Evolutionary conservation across 2,329 filamentous ascomycete species (phyloP).

Genomic region (Graphilbum ipis-grandicollis): DNA sequence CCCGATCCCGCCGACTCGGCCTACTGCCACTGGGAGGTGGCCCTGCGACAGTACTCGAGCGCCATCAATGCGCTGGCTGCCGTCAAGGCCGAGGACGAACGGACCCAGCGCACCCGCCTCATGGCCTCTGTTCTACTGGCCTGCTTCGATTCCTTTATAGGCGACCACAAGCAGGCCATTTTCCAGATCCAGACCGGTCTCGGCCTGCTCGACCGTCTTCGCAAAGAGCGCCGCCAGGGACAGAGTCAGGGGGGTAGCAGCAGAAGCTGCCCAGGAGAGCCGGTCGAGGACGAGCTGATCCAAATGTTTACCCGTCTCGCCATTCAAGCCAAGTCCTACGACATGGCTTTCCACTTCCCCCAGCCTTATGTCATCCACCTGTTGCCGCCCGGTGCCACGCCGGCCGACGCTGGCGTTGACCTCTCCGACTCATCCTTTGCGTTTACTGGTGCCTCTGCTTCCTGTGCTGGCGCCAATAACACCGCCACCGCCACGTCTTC

Average conservation of each 20-base stretch:
- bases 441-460: too few species aligned
- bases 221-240: constrained; percentile 22
- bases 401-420: not conserved
- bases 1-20: constrained; percentile 12
- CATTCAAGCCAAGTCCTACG: constrained; percentile 50
- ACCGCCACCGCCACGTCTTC: too few species aligned
- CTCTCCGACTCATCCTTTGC: too few species aligned
- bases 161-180: constrained; percentile 44
- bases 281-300: constrained; percentile 39
- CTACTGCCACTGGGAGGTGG: constrained; percentile 38
- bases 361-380: constrained; percentile 41
- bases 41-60: constrained; percentile 40
- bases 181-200: constrained; percentile 42
- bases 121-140: constrained; percentile 48
- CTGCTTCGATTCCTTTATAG: constrained; percentile 52
- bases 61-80: constrained; percentile 33
- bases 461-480: too few species aligned
- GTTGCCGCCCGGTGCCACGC: constrained; percentile 14
- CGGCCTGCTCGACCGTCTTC: constrained; percentile 33
- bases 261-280: constrained; percentile 15
- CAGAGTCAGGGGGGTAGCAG: not conserved
- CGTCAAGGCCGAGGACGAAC: constrained; percentile 23
- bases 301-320: constrained; percentile 47
- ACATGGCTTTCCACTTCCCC: constrained; percentile 51
- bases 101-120: constrained; percentile 27